A percentile compares a stretch with the other conserved stretches of the same genome.
These are phyloP conservation scores for Talaromyces sp. DNA, from an alignment of 2,329 filamentous ascomycete genomes.

Conservation along the genomic window DNA sequence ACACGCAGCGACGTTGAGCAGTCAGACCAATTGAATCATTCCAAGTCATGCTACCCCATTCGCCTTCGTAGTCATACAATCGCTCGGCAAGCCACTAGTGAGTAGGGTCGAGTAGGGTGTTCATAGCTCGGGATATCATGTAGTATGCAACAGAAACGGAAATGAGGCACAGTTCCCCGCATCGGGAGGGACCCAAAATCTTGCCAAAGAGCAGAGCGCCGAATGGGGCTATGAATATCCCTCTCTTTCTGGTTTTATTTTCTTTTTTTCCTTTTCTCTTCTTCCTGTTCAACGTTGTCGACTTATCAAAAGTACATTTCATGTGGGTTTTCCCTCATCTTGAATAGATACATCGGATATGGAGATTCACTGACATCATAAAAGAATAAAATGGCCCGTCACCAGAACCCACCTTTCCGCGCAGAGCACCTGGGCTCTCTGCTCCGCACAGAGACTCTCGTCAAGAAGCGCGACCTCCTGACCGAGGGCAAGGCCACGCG, in stretches of 20 bases:
- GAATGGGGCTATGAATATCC: neutral
- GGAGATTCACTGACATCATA: neutral
- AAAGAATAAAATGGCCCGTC: conserved; percentile 19
- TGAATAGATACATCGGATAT: neutral
- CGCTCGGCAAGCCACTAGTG: no score
- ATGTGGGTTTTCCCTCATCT: neutral
- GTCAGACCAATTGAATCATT: neutral
- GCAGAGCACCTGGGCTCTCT: conserved; percentile 71
- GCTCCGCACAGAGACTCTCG: conserved; percentile 61
- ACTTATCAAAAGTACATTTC: no score
- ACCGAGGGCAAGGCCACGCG: conserved; percentile 54
- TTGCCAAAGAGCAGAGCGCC: neutral
- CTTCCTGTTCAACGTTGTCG: neutral
- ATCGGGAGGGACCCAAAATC: neutral
- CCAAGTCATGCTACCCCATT: neutral
- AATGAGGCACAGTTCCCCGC: conserved; percentile 8
- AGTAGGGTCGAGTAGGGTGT: no score
- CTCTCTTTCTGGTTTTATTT: neutral
- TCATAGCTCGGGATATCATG: neutral
- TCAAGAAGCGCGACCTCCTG: conserved; percentile 56
- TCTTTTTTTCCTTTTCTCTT: neutral
- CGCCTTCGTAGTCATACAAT: no score
- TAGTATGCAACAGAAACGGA: neutral
- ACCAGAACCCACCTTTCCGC: conserved; percentile 59
- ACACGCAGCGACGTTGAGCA: neutral